phyloP scores from a whole-genome alignment of 2,329 filamentous ascomycete species.

The Dryadomyces quercus-mongolicae region DNA sequence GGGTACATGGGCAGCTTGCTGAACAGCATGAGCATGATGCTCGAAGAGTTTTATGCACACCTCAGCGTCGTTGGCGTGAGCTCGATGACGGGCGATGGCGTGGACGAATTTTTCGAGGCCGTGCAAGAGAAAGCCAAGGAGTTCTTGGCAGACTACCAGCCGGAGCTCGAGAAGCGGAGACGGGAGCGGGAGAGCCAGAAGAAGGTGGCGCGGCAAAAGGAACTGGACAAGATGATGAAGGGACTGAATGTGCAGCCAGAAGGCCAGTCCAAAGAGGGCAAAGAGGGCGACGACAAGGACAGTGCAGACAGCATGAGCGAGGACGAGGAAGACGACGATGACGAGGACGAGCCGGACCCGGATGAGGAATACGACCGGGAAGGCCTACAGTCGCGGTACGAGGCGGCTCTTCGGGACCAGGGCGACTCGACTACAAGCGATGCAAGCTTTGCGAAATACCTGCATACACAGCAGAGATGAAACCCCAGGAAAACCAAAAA shows the following conservation, averaged over 20 bases:
- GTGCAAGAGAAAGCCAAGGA: constrained; percentile 80
- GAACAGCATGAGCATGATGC: constrained; percentile 94
- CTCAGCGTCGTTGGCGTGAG: constrained; percentile 88
- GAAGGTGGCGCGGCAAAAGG: constrained; percentile 58
- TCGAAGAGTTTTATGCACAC: constrained; percentile 96
- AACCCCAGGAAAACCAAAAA: background rate
- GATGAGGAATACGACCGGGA: constrained; percentile 50
- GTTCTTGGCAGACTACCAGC: constrained; percentile 82
- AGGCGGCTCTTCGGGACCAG: constrained; percentile 53
- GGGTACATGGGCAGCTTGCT: constrained; percentile 94
- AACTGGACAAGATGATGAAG: constrained; percentile 87
- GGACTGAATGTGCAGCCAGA: constrained; percentile 54
- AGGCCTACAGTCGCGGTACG: constrained; percentile 64
- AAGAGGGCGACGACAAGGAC: constrained; percentile 30
- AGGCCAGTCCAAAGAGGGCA: constrained; percentile 13
- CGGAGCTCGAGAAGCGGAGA: constrained; percentile 71
- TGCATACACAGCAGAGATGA: constrained; percentile 30
- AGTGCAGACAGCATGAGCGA: constrained; percentile 26
- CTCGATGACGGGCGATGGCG: constrained; percentile 80
- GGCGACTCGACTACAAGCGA: constrained; percentile 37
- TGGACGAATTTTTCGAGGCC: constrained; percentile 87
- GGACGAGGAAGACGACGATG: constrained; percentile 43
- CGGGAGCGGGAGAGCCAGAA: constrained; percentile 67
- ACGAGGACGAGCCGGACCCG: constrained; percentile 44
- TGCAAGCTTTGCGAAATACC: constrained; percentile 51